phyloP scores from a whole-genome alignment of 495 filamentous ascomycete species.

The Darksidea phi region DNA sequence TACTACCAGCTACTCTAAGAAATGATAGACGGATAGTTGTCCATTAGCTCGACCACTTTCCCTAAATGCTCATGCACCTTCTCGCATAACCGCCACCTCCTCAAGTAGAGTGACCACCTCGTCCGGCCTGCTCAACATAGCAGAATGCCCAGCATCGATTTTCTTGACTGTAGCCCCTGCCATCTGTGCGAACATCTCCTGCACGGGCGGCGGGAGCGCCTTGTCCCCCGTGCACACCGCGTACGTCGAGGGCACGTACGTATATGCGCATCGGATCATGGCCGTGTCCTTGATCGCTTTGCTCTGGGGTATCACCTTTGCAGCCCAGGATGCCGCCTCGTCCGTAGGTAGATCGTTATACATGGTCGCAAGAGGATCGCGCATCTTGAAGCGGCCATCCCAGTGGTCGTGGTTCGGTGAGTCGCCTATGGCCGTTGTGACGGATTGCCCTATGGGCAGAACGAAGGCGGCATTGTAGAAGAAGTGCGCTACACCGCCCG shows the following conservation, averaged over 20 bases:
- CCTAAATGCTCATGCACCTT: too few species aligned
- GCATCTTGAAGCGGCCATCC: too few species aligned
- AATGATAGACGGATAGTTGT: too few species aligned
- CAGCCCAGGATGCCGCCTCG: constrained; percentile 26
- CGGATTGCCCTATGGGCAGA: too few species aligned
- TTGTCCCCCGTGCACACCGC: constrained; percentile 40
- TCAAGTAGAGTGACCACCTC: too few species aligned
- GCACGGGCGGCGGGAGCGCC: constrained; percentile 19
- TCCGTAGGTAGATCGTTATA: constrained; percentile 31
- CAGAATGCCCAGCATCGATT: constrained; percentile 40
- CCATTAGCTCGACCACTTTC: too few species aligned
- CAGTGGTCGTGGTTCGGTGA: too few species aligned
- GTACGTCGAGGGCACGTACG: constrained; percentile 41
- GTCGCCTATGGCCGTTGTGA: too few species aligned
- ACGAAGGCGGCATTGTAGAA: too few species aligned
- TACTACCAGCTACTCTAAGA: too few species aligned
- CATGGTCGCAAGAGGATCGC: constrained; percentile 1
- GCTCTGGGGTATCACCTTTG: constrained; percentile 30
- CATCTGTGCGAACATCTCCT: constrained; percentile 36
- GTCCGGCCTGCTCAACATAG: constrained; percentile 39
- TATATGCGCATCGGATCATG: constrained; percentile 37
- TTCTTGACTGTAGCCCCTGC: constrained; percentile 35
- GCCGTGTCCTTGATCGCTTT: constrained; percentile 34
- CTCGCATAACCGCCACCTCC: too few species aligned
- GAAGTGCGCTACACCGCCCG: too few species aligned